Percentiles rank a stretch among this genome's conserved stretches.
These are phyloP conservation scores for Rhodamnia rubescens DNA, from an alignment of 345 rosid genomes.

Conservation along the genomic window DNA sequence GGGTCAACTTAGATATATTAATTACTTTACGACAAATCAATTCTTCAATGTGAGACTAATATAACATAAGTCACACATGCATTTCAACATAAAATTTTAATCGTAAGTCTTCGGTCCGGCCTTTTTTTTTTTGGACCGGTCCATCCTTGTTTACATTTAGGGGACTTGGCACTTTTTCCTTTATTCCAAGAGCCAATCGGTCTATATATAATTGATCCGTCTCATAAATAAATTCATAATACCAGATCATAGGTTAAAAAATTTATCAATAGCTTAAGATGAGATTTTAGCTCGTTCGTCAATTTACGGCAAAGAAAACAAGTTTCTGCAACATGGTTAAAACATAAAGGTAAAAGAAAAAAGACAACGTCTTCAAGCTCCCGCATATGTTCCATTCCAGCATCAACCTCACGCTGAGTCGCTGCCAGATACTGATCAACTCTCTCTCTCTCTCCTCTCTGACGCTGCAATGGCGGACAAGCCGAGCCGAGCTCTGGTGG, in stretches of 20 bases:
- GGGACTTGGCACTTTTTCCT: not conserved
- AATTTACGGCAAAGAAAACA: not conserved
- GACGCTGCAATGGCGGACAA: constrained; percentile 73
- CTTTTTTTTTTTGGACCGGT: too few species aligned
- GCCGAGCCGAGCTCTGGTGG: constrained; percentile 69
- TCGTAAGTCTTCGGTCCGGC: too few species aligned
- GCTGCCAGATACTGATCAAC: not conserved
- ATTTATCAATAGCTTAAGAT: not conserved
- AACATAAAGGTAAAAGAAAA: not conserved
- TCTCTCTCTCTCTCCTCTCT: not conserved
- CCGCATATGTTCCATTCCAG: not conserved
- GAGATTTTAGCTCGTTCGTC: not conserved
- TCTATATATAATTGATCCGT: not conserved
- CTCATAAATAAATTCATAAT: not conserved
- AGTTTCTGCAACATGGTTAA: not conserved
- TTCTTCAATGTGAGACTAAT: not conserved
- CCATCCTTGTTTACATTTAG: not conserved
- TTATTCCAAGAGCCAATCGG: not conserved
- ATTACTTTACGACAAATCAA: rapidly evolving
- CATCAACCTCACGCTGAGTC: not conserved
- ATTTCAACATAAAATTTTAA: not conserved
- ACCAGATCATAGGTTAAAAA: not conserved
- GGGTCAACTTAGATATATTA: rapidly evolving
- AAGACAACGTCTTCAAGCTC: not conserved
- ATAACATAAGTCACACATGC: not conserved